Percentiles rank a stretch among this genome's conserved stretches.
These are phyloP conservation scores for Decorospora gaudefroyi DNA, from an alignment of 2,329 filamentous ascomycete genomes.

Conservation along the genomic window DNA sequence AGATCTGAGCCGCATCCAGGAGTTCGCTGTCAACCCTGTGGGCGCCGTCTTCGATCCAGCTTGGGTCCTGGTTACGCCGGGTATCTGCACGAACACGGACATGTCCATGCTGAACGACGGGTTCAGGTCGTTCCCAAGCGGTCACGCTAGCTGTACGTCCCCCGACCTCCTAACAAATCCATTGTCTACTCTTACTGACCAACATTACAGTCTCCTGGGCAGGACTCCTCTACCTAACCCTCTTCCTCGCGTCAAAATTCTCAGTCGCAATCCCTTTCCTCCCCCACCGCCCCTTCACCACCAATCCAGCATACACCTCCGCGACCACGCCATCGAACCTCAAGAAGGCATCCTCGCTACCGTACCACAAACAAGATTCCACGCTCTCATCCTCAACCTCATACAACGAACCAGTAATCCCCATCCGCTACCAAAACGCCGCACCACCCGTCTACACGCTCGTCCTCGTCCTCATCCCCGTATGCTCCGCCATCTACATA, in stretches of 20 bases:
- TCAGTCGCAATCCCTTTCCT: conserved; percentile 74
- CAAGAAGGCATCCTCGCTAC: conserved; percentile 27
- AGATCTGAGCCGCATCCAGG: conserved; percentile 65
- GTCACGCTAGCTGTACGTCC: conserved; percentile 68
- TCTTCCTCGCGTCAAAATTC: conserved; percentile 86
- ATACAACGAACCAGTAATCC: conserved; percentile 49
- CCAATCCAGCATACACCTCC: conserved; percentile 56
- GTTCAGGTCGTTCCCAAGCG: conserved; percentile 82
- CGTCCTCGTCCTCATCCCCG: conserved; percentile 69
- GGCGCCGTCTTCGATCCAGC: conserved; percentile 56
- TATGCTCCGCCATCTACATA: conserved; percentile 78
- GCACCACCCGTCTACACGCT: conserved; percentile 82
- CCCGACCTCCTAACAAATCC: neutral
- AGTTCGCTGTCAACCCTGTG: conserved; percentile 61
- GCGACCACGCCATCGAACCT: conserved; percentile 49
- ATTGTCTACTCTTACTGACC: conserved; percentile 1
- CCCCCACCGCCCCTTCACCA: conserved; percentile 54
- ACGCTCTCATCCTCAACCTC: conserved; percentile 23
- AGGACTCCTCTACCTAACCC: conserved; percentile 80
- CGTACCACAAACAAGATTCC: conserved; percentile 33
- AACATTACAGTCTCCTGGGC: conserved; percentile 64
- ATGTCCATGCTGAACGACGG: conserved; percentile 70
- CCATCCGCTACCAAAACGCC: conserved; percentile 72
- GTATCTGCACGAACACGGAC: conserved; percentile 74
- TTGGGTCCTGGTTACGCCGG: conserved; percentile 72